phyloP scores from a whole-genome alignment of 2,329 filamentous ascomycete species.

The Claviceps purpurea region DNA sequence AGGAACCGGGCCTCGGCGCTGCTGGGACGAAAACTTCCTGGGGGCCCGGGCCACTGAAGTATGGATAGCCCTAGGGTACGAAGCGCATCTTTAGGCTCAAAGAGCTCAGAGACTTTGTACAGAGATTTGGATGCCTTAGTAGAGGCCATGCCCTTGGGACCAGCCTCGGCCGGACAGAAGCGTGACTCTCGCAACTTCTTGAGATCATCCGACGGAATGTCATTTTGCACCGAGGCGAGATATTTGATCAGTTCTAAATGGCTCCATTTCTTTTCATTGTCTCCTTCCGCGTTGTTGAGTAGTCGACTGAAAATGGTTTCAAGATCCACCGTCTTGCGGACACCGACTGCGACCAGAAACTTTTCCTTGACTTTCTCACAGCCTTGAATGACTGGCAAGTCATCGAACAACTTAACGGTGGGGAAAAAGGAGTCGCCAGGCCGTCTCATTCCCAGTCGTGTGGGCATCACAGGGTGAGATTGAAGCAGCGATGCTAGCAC shows the following conservation, averaged over 20 bases:
- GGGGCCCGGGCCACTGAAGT: constrained; percentile 64
- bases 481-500: constrained; percentile 52
- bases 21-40: constrained; percentile 46
- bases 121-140: constrained; percentile 37
- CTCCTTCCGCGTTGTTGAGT: constrained; percentile 44
- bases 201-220: constrained; percentile 76
- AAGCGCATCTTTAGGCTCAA: constrained; percentile 61
- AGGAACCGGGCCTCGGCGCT: constrained; percentile 68
- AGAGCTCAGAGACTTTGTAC: constrained; percentile 67
- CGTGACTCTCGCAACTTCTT: constrained; percentile 62
- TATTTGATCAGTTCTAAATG: constrained; percentile 94
- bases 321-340: constrained; percentile 86
- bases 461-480: constrained; percentile 66
- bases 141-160: constrained; percentile 39
- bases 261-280: constrained; percentile 60
- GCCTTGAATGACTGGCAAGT: constrained; percentile 68
- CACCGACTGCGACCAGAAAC: constrained; percentile 68
- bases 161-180: constrained; percentile 68
- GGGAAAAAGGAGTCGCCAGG: constrained; percentile 84
- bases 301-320: constrained; percentile 86
- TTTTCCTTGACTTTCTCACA: constrained; percentile 81
- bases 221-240: constrained; percentile 73
- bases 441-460: constrained; percentile 76
- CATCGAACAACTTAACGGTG: constrained; percentile 88
- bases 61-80: constrained; percentile 60